Evolutionary conservation across 176 grass and related monocot species (phyloP).

Genomic region (Chrysopogon serrulatus): DNA sequence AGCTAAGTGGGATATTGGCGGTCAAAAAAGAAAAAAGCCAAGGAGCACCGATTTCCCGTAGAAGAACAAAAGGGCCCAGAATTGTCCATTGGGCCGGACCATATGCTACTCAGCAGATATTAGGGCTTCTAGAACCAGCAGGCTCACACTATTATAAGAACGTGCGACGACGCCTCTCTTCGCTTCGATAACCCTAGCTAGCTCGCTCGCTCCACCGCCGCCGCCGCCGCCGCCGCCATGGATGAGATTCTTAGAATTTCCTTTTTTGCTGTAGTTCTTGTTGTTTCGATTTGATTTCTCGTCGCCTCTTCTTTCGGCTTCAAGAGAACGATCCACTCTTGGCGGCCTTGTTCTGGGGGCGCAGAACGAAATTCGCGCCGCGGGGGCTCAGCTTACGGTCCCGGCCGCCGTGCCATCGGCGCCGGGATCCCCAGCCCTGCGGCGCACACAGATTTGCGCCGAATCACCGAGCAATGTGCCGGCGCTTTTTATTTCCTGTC

Average conservation of each 20-base stretch:
- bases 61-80: background rate
- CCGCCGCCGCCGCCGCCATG: background rate
- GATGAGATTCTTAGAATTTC: background rate
- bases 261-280: background rate
- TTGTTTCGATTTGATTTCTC: background rate
- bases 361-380: constrained; percentile 1
- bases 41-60: background rate
- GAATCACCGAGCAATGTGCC: background rate
- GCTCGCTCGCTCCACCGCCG: background rate
- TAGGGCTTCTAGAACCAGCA: background rate
- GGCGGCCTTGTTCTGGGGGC: constrained; percentile 56
- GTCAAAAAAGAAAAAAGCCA: no score
- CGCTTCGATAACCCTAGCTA: background rate
- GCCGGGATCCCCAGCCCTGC: background rate
- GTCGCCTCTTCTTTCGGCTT: constrained; percentile 60
- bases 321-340: constrained; percentile 43
- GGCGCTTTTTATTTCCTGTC: background rate
- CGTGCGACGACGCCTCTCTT: background rate
- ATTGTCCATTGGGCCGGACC: background rate
- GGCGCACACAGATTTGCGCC: background rate
- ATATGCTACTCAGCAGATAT: background rate
- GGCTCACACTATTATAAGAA: constrained; percentile 19
- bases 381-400: background rate
- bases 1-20: no score
- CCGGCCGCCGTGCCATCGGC: background rate